phyloP scores from a whole-genome alignment of 2,329 filamentous ascomycete genomes.

The Tolypocladium ovalisporum region DNA sequence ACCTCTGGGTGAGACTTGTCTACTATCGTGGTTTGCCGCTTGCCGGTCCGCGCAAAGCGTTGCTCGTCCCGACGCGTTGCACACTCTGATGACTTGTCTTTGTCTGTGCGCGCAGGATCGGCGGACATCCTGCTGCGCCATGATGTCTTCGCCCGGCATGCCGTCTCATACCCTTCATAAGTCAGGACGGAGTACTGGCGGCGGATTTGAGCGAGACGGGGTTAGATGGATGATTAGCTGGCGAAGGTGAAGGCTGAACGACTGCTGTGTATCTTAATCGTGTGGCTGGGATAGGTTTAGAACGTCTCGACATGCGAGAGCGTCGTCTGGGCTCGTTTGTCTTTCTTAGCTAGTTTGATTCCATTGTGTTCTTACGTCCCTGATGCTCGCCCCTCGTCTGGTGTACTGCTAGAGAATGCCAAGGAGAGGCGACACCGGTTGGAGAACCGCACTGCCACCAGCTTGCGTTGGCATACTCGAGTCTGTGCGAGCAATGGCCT shows the following conservation, averaged over 20 bases:
- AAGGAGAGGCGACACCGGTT: not conserved
- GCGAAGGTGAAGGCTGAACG: slow-evolving; percentile 13
- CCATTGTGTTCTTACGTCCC: slow-evolving; percentile 16
- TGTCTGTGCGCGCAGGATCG: slow-evolving; percentile 8
- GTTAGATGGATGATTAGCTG: slow-evolving; percentile 19
- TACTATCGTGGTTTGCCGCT: not conserved
- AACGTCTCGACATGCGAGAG: slow-evolving; percentile 19
- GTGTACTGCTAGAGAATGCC: not conserved
- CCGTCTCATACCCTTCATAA: slow-evolving; percentile 16
- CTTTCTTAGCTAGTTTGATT: slow-evolving; percentile 29
- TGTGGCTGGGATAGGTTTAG: slow-evolving; percentile 20
- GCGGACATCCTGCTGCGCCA: slow-evolving; percentile 4
- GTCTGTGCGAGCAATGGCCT: too few relatives aligned
- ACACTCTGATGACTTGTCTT: slow-evolving; percentile 8
- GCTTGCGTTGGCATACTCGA: not conserved
- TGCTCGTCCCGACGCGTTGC: slow-evolving; percentile 2
- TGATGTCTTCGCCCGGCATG: slow-evolving; percentile 10
- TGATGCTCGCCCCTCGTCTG: not conserved
- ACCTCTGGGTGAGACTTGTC: not conserved
- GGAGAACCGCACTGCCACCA: not conserved
- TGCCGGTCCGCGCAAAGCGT: not conserved
- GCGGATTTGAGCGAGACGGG: slow-evolving; percentile 21
- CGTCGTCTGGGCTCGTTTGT: slow-evolving; percentile 19
- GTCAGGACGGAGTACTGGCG: slow-evolving; percentile 19
- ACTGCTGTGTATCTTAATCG: slow-evolving; percentile 29